Evolutionary conservation across 2,329 filamentous ascomycete species (phyloP).

Genomic region (Bipolaris victoriae): DNA sequence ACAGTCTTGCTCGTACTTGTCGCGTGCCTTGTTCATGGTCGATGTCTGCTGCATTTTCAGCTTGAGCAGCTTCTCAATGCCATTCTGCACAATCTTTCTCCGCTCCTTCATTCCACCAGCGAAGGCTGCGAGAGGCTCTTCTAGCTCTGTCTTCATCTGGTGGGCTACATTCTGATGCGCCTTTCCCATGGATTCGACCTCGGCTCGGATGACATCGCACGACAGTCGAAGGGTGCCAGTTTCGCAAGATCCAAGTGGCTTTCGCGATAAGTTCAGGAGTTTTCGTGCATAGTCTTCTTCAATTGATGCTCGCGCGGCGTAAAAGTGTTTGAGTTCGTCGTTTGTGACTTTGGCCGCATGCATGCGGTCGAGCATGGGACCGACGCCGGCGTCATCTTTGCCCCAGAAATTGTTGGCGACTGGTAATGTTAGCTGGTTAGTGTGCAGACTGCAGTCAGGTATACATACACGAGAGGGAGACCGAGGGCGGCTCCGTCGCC

Average conservation of each 20-base stretch:
- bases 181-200: slow-evolving; percentile 93
- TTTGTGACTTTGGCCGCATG: slow-evolving; percentile 85
- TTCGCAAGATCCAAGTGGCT: slow-evolving; percentile 87
- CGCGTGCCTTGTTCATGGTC: slow-evolving; percentile 91
- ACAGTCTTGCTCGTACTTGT: slow-evolving; percentile 96
- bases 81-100: slow-evolving; percentile 92
- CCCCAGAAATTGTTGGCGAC: slow-evolving; percentile 99
- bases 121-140: slow-evolving; percentile 91
- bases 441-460: neutral
- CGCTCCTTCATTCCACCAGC: slow-evolving; percentile 95
- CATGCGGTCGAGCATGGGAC: slow-evolving; percentile 91
- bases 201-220: slow-evolving; percentile 83
- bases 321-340: slow-evolving; percentile 92
- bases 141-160: slow-evolving; percentile 95
- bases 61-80: slow-evolving; percentile 93
- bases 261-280: slow-evolving; percentile 81
- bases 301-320: slow-evolving; percentile 85
- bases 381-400: slow-evolving; percentile 95
- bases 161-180: slow-evolving; percentile 86
- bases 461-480: slow-evolving; percentile 68
- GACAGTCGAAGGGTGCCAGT: slow-evolving; percentile 81
- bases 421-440: slow-evolving; percentile 51
- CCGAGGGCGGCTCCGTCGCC: slow-evolving; percentile 66
- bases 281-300: slow-evolving; percentile 97
- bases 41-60: slow-evolving; percentile 90